Evolutionary conservation across 495 filamentous ascomycete species (phyloP).

Genomic region (Aspergillus steynii): DNA sequence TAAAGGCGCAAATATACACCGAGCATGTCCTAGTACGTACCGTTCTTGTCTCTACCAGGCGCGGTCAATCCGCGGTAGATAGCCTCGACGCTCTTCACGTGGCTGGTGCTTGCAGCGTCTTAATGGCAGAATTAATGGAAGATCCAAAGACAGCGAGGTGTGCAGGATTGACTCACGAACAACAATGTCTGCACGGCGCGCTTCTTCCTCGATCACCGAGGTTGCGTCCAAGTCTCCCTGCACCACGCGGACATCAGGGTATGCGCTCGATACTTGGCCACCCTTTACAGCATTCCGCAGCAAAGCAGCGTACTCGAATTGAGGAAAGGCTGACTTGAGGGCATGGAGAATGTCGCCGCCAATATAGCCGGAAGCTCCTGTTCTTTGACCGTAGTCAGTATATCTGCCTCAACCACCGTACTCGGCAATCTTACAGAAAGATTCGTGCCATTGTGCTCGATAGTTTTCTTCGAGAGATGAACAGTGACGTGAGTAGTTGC

Average conservation of each 20-base stretch:
- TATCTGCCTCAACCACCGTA: neutral
- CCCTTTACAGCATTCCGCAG: constrained; percentile 62
- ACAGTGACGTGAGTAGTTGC: too few species aligned
- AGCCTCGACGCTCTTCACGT: constrained; percentile 40
- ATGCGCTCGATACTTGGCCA: constrained; percentile 50
- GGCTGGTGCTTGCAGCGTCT: constrained; percentile 44
- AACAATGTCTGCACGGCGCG: constrained; percentile 48
- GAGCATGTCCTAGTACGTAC: constrained; percentile 5
- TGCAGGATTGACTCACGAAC: constrained; percentile 35
- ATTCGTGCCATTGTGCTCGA: constrained; percentile 24
- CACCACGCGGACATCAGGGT: constrained; percentile 44
- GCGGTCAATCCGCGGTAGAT: constrained; percentile 36
- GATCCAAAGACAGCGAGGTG: too few species aligned
- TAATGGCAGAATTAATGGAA: neutral
- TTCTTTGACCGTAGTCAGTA: constrained; percentile 26
- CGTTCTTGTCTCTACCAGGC: constrained; percentile 20
- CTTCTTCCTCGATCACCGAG: constrained; percentile 39
- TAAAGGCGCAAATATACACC: neutral
- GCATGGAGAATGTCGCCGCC: constrained; percentile 63
- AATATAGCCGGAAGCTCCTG: constrained; percentile 64
- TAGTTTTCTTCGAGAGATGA: too few species aligned
- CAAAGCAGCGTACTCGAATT: constrained; percentile 58
- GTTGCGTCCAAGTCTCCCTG: constrained; percentile 48
- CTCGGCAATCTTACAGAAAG: constrained; percentile 20
- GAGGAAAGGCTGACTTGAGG: constrained; percentile 55